phyloP scores from a whole-genome alignment of 1,284 basidiomycete genomes.

The Marasmius oreades region DNA sequence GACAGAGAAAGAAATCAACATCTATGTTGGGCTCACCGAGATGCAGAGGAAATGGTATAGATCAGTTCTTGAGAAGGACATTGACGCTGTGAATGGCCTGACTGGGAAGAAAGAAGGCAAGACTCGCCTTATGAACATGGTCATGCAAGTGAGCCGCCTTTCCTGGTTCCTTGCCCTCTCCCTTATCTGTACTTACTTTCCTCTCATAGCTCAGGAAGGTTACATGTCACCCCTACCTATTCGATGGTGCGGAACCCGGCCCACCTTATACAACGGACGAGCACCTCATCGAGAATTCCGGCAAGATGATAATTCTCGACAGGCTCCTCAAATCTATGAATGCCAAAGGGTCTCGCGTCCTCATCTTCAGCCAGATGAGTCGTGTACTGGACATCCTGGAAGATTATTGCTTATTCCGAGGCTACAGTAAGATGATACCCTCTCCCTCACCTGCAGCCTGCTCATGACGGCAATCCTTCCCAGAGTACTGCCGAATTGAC shows the following conservation, averaged over 20 bases:
- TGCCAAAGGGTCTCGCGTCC: conserved; percentile 88
- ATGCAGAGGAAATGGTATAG: conserved; percentile 99
- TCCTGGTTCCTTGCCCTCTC: neutral
- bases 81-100: conserved; percentile 95
- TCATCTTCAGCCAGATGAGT: conserved; percentile 99
- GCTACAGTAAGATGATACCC: conserved; percentile 64
- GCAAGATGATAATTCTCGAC: conserved; percentile 98
- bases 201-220: conserved; percentile 66
- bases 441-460: conserved; percentile 1
- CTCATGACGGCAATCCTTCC: conserved; percentile 2
- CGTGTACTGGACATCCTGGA: conserved; percentile 93
- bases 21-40: conserved; percentile 96
- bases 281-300: conserved; percentile 91
- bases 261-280: conserved; percentile 99
- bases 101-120: conserved; percentile 99
- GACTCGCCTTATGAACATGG: conserved; percentile 97
- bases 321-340: conserved; percentile 89
- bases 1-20: conserved; percentile 97
- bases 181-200: conserved; percentile 5
- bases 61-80: conserved; percentile 96
- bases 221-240: conserved; percentile 82
- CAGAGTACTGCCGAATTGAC: conserved; percentile 97
- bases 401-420: conserved; percentile 94
- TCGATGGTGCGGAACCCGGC: conserved; percentile 93
- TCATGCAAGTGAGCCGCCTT: conserved; percentile 83